Base-by-base conservation (phyloP, 306 rosid genomes). In the Prosopis cineraria region DNA sequence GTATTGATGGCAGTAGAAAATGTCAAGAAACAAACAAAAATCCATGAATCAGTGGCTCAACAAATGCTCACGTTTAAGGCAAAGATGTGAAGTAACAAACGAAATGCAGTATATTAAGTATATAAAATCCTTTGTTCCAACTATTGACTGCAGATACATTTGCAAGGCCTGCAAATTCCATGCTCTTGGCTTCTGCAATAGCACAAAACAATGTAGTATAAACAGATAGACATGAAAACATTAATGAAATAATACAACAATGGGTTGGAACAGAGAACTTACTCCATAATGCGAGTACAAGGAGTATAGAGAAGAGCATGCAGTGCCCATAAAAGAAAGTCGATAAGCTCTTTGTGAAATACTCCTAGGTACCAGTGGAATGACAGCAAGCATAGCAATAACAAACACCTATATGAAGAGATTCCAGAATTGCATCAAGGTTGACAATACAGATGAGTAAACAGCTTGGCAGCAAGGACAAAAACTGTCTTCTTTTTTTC, bases 161-260 rank as follows among this genome's bases (percentile, higher is more conserved):
- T 96, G 97, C 94, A 96, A 75, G 52, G 93, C 94, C 75, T 90
- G 99, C 83, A 91, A 30, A 88, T 90, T 96, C 98, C 97, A 96
- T 27, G 87, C 96, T 78, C 98, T 91, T 4, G 99, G 99, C 87
- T 86, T 91, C 99, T 96, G 90, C 80, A 86, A 83, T 29, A 53
- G 68, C 62, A 56, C 58, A 62, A 75, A 43, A 77, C 40, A 74
- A 44, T 77, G 74, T 62, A 60, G 64, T 78, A 71, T 30, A 30
- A 60, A 75, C 59, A 80, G 68, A 76, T 3, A 43, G 30, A 70
- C 14, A 70, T 29, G 34, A 58, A 12, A 69, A 20, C 45, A 72
- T 43, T 6, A 70, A 52, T 41, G 59, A 70, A 40, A 78, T 63
- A 33, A 40, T 58, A 53, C 12, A 74, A 20, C 55, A 36, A 6